Conservation (phyloP, 441 rosid genomes). For the Melastoma candidum region DNA sequence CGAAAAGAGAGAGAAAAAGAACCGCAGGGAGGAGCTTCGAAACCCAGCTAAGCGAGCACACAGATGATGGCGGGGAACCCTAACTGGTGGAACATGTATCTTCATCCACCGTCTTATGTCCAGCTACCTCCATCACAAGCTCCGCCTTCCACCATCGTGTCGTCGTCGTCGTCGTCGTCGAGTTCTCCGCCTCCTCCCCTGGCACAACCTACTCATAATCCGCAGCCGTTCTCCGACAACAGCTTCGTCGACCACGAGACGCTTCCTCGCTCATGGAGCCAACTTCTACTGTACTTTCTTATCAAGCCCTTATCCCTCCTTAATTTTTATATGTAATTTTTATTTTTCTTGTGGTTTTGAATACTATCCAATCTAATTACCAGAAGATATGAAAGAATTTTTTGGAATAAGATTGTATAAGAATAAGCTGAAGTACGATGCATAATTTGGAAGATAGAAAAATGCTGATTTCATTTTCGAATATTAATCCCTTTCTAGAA, state of each 20-base stretch:
- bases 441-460: no score
- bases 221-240: conserved; percentile 9
- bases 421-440: no score
- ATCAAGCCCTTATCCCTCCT: background rate
- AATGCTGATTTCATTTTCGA: background rate
- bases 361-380: no score
- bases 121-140: conserved; percentile 19
- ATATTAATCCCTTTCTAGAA: background rate
- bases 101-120: conserved; percentile 28
- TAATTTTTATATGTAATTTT: background rate
- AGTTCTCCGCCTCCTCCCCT: conserved; percentile 20
- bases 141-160: conserved; percentile 16
- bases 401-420: no score
- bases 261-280: conserved; percentile 35
- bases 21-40: no score
- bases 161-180: conserved; percentile 5
- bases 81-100: conserved; percentile 46
- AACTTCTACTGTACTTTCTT: conserved; percentile 26
- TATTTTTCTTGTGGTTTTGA: no score
- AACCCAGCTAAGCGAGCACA: conserved; percentile 5
- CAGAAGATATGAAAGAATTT: no score
- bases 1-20: no score
- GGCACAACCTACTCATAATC: conserved; percentile 7
- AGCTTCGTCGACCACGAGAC: conserved; percentile 11
- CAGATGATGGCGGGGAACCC: conserved; percentile 75